These are phyloP conservation scores for Aspergillus puulaauensis DNA, from an alignment of 2,329 filamentous ascomycete genomes.

Conservation along the genomic window DNA sequence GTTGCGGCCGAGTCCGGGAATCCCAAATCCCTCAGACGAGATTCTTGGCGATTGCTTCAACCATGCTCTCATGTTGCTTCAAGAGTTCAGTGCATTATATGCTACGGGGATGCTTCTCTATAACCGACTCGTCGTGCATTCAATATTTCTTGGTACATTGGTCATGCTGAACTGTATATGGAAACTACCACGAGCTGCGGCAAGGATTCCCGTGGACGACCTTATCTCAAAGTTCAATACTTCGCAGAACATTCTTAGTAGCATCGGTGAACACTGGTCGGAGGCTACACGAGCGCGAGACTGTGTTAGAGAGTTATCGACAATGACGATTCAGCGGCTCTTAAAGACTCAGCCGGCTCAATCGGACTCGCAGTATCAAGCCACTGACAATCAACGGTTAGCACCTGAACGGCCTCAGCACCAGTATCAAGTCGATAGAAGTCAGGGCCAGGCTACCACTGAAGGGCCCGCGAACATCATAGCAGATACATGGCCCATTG, in stretches of 20 bases:
- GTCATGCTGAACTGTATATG: slow-evolving; percentile 55
- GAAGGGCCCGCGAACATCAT: not conserved
- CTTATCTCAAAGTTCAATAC: slow-evolving; percentile 45
- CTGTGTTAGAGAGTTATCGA: slow-evolving; percentile 30
- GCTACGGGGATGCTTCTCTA: slow-evolving; percentile 47
- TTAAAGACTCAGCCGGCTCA: not conserved
- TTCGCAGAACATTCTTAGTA: slow-evolving; percentile 50
- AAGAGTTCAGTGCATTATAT: slow-evolving; percentile 47
- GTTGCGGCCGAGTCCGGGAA: slow-evolving; percentile 53
- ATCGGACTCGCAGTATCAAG: not conserved
- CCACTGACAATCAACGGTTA: not conserved
- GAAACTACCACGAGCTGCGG: slow-evolving; percentile 44
- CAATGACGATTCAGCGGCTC: slow-evolving; percentile 26
- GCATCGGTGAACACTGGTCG: slow-evolving; percentile 53
- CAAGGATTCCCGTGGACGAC: slow-evolving; percentile 37
- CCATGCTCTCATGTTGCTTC: slow-evolving; percentile 45
- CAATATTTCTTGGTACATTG: slow-evolving; percentile 49
- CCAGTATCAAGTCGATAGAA: not conserved
- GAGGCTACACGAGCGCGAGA: slow-evolving; percentile 41
- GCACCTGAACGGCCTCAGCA: not conserved
- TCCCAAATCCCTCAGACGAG: slow-evolving; percentile 48
- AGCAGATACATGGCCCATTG: too few species aligned
- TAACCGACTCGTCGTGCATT: slow-evolving; percentile 52
- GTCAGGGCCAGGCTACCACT: not conserved
- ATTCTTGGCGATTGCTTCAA: slow-evolving; percentile 44